Base-by-base conservation (phyloP, 495 filamentous ascomycete species). In the Penicillium longicatenatum region DNA sequence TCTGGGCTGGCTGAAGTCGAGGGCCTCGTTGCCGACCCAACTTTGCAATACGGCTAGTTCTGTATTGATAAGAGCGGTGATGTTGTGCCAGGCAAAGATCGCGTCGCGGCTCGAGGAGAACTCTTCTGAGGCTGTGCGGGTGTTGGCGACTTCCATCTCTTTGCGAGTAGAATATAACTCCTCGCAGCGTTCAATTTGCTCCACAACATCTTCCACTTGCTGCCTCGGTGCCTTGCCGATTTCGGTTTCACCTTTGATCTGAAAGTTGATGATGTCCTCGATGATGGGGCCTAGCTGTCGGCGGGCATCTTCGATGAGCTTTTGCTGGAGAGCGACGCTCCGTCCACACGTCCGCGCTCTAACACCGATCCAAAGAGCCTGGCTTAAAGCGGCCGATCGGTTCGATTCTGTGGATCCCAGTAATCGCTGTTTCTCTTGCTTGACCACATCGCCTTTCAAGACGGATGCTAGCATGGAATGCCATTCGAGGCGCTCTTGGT, bases 391-490 rank as follows among this genome's bases (percentile, higher is more conserved):
- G 42, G 82, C 80, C 55, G 90, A 88, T 37, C 84, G 86, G 52
- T 87, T 83, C 52, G 88, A 84, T 60, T 97, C 94, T 8, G 85
- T 80, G 21, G 89, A 84, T 17, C 92, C 94, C 63, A 93, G 91
- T 61, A 98, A 74, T 30, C 94, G 84, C 67, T 96, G 94, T 76
- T 98, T 98, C 76, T 98, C 94, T 71, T 98, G 94, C 60, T 90
- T 89, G 21, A 98, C 93, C 11, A 98, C 95, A 70, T 98, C 94
- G 50, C 94, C 94, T 35, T 93, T 98, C 61, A 98, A 74, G 4
- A 98, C 94, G 1, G 91, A 93, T 26, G 93, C 91, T 39, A 98
- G 78, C 94, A 98, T 98, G 5, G 90, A 89, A 75, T 98, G 93
- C 94, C 94, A 98, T 73, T 98, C 95, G 26, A 98, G 76, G 37